phyloP scores from a whole-genome alignment of 352 stramenopile genomes.

The Phytopythium helicoides region DNA sequence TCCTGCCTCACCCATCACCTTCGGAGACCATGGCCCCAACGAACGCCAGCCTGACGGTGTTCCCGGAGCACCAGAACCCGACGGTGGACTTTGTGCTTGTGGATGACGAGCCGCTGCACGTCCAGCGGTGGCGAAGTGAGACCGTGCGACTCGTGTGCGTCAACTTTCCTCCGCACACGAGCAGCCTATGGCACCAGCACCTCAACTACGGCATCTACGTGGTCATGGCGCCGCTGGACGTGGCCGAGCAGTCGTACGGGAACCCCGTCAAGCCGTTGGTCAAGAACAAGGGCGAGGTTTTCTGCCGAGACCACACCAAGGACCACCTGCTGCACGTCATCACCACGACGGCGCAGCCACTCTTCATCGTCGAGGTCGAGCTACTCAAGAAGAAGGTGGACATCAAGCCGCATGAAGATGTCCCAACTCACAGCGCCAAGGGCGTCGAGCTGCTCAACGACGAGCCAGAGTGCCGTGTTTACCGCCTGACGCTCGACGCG shows the following conservation, averaged over 20 bases:
- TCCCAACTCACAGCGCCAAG: constrained; percentile 18
- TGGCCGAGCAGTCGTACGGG: constrained; percentile 24
- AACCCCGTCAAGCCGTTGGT: constrained; percentile 16
- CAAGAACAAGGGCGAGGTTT: constrained; percentile 32
- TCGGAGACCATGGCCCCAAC: not conserved
- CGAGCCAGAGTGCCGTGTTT: constrained; percentile 40
- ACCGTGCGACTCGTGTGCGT: constrained; percentile 32
- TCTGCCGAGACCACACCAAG: constrained; percentile 51
- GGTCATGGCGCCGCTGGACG: constrained; percentile 29
- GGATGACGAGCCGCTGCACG: constrained; percentile 44
- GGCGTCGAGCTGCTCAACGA: constrained; percentile 33
- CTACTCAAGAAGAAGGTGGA: constrained; percentile 35
- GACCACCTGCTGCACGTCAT: constrained; percentile 43
- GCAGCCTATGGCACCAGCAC: constrained; percentile 46
- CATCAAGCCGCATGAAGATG: constrained; percentile 14
- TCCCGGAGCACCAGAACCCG: constrained; percentile 6
- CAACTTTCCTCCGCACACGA: constrained; percentile 34
- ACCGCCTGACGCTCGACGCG: constrained; percentile 31
- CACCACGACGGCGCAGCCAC: constrained; percentile 21
- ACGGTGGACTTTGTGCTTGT: constrained; percentile 37
- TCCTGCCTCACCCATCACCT: not conserved
- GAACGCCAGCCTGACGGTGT: not conserved
- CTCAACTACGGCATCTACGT: constrained; percentile 48
- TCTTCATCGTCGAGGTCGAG: constrained; percentile 55
- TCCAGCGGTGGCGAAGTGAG: constrained; percentile 35